Evolutionary conservation across 78 protist genomes (phyloP), one percentile per base, ranked within the genome.

Genomic region (Dictyostelium firmibasis): DNA sequence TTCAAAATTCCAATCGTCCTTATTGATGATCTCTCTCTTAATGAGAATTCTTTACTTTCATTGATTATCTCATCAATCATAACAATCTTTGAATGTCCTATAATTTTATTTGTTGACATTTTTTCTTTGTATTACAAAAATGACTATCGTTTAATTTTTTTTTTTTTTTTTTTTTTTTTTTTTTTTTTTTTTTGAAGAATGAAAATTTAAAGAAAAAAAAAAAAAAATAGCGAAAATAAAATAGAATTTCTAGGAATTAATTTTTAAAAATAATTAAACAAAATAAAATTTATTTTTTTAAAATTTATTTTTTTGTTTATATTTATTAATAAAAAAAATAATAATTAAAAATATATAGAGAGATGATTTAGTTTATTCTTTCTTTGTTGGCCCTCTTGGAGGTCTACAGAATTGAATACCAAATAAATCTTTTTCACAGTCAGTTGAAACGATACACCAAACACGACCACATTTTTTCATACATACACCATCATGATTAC

Each of bases 401-500:
- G 81, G 81, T 23, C 70, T 25, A 23, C 70, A 60, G 5, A 60
- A 60, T n/a, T 60, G n/a, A 60, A 60, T 60, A 2, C 70, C 70
- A 18, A 75, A 16, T 14, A 36, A 11, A 44, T 43, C 84, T 53
- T 53, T 81, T 31, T 81, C 85, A 53, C 85, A 81, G 3, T 29
- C 47, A 31, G 85, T 81, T 20, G 53, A n/a, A 4, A 25, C 60
- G 2, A 81, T 53, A 81, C 85, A 81, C 72, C 74, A 81, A 5
- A 53, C 72, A 5, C 27, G 7, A 16, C 85, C 85, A 81, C 85
- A 81, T 5, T 47, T 47, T 11, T 31, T 50, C 16, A 81, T 25
- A 81, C 85, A 81, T 2, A 38, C 60, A 50, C 85, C 85, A 10
- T 81, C 43, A 31, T 27, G 62, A 53, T 81, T 81, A 31, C 85